A percentile compares a stretch with the other conserved stretches of the same genome.
Evolutionary conservation across 192 early-diverging fungal species (phyloP).

Genomic region (Backusella morwellensis): DNA sequence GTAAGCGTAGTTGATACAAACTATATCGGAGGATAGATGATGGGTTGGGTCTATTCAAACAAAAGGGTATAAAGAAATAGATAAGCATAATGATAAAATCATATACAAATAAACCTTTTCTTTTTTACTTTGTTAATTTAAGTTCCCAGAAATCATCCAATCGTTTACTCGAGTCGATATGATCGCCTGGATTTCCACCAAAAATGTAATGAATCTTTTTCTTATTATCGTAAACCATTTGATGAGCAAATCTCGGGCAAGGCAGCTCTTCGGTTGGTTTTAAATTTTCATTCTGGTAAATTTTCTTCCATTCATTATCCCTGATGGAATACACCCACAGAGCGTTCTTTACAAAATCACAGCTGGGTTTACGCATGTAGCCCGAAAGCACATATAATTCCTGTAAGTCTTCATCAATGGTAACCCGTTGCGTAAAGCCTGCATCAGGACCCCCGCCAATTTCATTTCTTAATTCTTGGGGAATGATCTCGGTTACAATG

Average conservation of each 20-base stretch:
- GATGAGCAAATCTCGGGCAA: constrained; percentile 87
- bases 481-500: constrained; percentile 69
- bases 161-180: constrained; percentile 53
- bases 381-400: constrained; percentile 89
- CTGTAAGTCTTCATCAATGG: constrained; percentile 71
- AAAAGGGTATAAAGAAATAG: too few species aligned
- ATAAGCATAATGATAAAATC: background rate
- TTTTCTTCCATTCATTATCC: constrained; percentile 54
- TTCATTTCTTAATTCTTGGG: constrained; percentile 51
- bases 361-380: constrained; percentile 57
- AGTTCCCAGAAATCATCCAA: constrained; percentile 88
- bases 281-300: constrained; percentile 63
- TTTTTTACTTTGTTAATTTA: constrained; percentile 55
- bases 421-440: constrained; percentile 81
- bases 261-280: constrained; percentile 42
- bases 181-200: constrained; percentile 90
- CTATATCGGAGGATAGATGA: constrained; percentile 70
- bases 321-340: constrained; percentile 76
- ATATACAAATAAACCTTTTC: background rate
- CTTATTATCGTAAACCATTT: constrained; percentile 80
- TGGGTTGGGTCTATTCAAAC: constrained; percentile 47
- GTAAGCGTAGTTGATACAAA: constrained; percentile 76
- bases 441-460: constrained; percentile 76
- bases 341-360: constrained; percentile 66
- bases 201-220: constrained; percentile 83